Conservation (phyloP, 176 grass and related monocot species). For the Chloris gayana region DNA sequence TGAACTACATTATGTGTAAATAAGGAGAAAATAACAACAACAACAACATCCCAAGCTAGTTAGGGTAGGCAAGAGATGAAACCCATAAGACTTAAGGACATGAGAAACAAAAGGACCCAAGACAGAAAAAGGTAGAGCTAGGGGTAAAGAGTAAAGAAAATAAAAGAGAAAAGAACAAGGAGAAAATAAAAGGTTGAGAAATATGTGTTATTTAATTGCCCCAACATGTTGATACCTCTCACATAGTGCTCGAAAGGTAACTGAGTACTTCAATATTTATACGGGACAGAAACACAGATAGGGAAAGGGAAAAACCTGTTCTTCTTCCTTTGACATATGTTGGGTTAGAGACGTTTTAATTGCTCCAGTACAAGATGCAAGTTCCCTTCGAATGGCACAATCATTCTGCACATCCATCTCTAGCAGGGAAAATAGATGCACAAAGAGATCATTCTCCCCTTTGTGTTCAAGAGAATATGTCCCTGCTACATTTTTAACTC, state of each 20-base stretch:
- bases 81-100: no score
- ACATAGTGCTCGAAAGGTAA: background rate
- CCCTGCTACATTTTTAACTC: constrained; percentile 87
- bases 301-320: constrained; percentile 54
- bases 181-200: background rate
- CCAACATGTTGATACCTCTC: background rate
- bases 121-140: no score
- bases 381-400: constrained; percentile 56
- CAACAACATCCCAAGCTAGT: no score
- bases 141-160: no score
- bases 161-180: no score
- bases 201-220: background rate
- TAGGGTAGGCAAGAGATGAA: no score
- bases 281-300: background rate
- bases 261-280: background rate
- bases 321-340: constrained; percentile 97
- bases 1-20: background rate
- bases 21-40: no score
- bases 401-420: constrained; percentile 52
- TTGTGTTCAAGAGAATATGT: constrained; percentile 92
- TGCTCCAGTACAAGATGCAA: constrained; percentile 78
- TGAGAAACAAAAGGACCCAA: no score
- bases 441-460: constrained; percentile 74
- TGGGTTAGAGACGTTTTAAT: constrained; percentile 74
- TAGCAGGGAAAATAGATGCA: constrained; percentile 61